Evolutionary conservation across 148 eudicot species (phyloP), one percentile per base, ranked within the genome.

Genomic region (Arbutus unedo): DNA sequence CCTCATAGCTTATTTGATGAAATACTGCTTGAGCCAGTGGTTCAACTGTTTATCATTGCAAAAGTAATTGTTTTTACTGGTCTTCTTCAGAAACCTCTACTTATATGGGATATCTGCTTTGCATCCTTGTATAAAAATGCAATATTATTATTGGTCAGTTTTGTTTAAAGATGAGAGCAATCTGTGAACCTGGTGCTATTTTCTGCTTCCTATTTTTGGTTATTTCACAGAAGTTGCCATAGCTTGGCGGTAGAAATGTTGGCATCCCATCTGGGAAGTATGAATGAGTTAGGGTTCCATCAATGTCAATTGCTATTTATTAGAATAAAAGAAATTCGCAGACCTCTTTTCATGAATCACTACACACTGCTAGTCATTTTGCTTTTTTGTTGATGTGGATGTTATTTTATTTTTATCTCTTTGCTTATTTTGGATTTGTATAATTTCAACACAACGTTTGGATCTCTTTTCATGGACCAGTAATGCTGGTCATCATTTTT

Each of bases 1-100:
- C 21, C 15, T n/a, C 23, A 14, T 76, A 50, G 41, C 57, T 59
- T 76, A 21, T 47, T 47, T 74, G 76, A 72, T 16, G 50, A 45
- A 72, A 44, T 18, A 72, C 76, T 72, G 54, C 77, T 74, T 74
- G 55, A 74, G 54, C 55, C 5, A 74, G 77, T 74, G 54, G 77
- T 48, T 18, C 51, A 74, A 47, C 15, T 48, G 31, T 19, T 11
- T 21, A 16, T 54, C 15, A 74, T n/a, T 3, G 6, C 19, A 43
- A 45, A 50, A 8, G 5, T n/a, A 45, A 19, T 13, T 74, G 55
- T 21, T 74, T 74, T 13, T 21, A 2, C 13, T 50, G 21, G 15
- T 74, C 56, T 18, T 18, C 7, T 44, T 73, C 11, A 73, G 8
- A 74, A 74, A 47, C 6, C 77, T 4, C 31, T 48, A 66, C 8